Evolutionary conservation across 2,329 filamentous ascomycete genomes (phyloP).

Genomic region (Beauveria scarabaeidicola): DNA sequence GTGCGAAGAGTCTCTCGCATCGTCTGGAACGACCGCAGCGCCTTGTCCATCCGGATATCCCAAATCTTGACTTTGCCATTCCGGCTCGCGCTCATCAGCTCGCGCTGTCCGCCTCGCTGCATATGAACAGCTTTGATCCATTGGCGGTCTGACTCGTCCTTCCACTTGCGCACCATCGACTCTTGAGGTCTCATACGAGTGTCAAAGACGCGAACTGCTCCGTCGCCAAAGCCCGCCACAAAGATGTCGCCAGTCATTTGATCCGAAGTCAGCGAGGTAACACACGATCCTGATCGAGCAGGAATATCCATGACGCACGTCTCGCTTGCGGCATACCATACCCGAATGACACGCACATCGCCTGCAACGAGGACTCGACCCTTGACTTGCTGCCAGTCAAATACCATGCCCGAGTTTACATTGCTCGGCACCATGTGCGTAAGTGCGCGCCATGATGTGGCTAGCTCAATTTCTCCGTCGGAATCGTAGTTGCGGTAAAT

Average conservation of each 20-base stretch:
- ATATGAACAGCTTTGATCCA: slow-evolving; percentile 97
- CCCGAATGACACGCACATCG: slow-evolving; percentile 87
- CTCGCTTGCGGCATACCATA: slow-evolving; percentile 93
- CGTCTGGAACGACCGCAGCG: slow-evolving; percentile 63
- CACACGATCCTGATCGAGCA: slow-evolving; percentile 87
- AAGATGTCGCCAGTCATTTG: slow-evolving; percentile 97
- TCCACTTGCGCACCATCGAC: slow-evolving; percentile 94
- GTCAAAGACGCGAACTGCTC: slow-evolving; percentile 89
- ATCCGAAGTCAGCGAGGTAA: slow-evolving; percentile 91
- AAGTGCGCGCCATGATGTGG: slow-evolving; percentile 83
- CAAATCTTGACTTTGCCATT: slow-evolving; percentile 92
- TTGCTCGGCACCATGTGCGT: slow-evolving; percentile 92
- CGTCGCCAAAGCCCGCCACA: slow-evolving; percentile 92
- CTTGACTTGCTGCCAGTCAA: slow-evolving; percentile 98
- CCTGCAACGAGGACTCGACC: slow-evolving; percentile 92
- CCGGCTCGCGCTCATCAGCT: slow-evolving; percentile 81
- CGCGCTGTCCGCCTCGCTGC: slow-evolving; percentile 87
- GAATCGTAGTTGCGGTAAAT: slow-evolving; percentile 89
- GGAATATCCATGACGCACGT: slow-evolving; percentile 90
- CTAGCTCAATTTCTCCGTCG: slow-evolving; percentile 67
- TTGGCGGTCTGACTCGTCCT: slow-evolving; percentile 73
- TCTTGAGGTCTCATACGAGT: slow-evolving; percentile 75
- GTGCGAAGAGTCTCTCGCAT: slow-evolving; percentile 74
- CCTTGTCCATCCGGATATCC: slow-evolving; percentile 84
- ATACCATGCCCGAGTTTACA: slow-evolving; percentile 89